phyloP scores from a whole-genome alignment of 1,284 basidiomycete genomes.

The Phylloboletellus chloephorus region DNA sequence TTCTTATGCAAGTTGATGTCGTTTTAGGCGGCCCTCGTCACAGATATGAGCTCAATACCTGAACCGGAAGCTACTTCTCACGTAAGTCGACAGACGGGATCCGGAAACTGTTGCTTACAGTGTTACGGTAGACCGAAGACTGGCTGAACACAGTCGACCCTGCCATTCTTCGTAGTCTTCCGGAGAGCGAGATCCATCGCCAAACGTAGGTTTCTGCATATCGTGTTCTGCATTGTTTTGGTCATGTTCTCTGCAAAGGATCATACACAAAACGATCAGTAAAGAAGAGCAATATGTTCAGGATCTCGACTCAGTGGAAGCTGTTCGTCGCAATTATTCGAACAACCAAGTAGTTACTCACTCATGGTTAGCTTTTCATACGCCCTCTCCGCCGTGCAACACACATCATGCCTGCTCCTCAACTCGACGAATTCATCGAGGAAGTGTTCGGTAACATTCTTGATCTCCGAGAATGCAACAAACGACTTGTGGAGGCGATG shows the following conservation, averaged over 20 bases:
- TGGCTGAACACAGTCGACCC: conserved; percentile 73
- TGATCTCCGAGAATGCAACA: conserved; percentile 79
- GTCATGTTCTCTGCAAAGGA: conserved; percentile 38
- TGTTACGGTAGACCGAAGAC: conserved; percentile 43
- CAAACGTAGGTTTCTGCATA: conserved; percentile 63
- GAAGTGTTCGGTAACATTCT: conserved; percentile 86
- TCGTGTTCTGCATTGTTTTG: background rate
- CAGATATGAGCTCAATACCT: conserved; percentile 19
- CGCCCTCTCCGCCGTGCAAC: conserved; percentile 64
- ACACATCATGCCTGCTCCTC: conserved; percentile 64
- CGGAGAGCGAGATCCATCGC: conserved; percentile 75
- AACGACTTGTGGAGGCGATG: conserved; percentile 77
- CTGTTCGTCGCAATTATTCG: conserved; percentile 36
- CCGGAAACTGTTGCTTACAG: conserved; percentile 17
- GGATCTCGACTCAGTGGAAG: conserved; percentile 83
- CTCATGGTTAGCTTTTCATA: conserved; percentile 59
- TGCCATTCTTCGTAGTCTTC: conserved; percentile 63
- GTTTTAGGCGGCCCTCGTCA: conserved; percentile 20
- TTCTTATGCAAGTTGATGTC: conserved; percentile 10
- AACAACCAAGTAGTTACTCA: background rate
- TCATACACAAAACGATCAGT: conserved; percentile 88
- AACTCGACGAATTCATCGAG: conserved; percentile 78
- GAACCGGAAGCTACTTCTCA: conserved; percentile 27
- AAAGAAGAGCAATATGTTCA: conserved; percentile 89
- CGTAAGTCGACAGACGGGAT: conserved; percentile 16